Evolutionary conservation across 495 filamentous ascomycete genomes (phyloP).

Genomic region (Xylaria intraflava): DNA sequence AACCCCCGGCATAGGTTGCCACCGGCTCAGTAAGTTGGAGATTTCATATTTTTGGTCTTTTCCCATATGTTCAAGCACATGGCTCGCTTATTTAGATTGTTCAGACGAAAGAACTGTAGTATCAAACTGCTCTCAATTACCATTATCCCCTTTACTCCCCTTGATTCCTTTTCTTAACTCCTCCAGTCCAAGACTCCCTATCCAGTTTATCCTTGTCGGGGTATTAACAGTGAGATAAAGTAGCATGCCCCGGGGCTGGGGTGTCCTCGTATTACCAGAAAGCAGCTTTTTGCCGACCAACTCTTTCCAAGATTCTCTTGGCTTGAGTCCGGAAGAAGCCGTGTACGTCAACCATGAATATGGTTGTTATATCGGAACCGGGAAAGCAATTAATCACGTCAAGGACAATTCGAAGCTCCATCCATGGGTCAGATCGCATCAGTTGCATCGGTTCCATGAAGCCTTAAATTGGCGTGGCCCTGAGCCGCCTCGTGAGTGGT

Average conservation of each 20-base stretch:
- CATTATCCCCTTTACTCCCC: too few relatives aligned
- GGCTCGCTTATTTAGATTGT: background rate
- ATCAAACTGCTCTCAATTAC: background rate
- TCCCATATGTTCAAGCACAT: background rate
- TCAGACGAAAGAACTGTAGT: background rate
- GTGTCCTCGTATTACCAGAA: slow-evolving; percentile 39
- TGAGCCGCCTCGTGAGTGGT: background rate
- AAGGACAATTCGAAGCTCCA: slow-evolving; percentile 19
- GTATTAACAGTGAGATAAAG: background rate
- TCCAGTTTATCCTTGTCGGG: background rate
- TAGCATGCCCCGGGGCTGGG: slow-evolving; percentile 34
- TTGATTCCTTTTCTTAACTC: too few relatives aligned
- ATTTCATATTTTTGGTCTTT: background rate
- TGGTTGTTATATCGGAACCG: slow-evolving; percentile 18
- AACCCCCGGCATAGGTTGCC: background rate
- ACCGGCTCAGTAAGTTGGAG: background rate
- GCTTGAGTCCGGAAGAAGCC: slow-evolving; percentile 21
- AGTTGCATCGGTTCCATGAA: background rate
- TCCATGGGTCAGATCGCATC: slow-evolving; percentile 7
- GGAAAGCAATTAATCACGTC: slow-evolving; percentile 12
- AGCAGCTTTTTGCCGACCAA: slow-evolving; percentile 34
- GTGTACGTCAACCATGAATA: slow-evolving; percentile 5
- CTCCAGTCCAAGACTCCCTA: background rate
- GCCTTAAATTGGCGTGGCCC: background rate
- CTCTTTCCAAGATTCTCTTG: slow-evolving; percentile 26